phyloP scores from a whole-genome alignment of 805 yeast species.

The Maudiozyma pseudohumilis region DNA sequence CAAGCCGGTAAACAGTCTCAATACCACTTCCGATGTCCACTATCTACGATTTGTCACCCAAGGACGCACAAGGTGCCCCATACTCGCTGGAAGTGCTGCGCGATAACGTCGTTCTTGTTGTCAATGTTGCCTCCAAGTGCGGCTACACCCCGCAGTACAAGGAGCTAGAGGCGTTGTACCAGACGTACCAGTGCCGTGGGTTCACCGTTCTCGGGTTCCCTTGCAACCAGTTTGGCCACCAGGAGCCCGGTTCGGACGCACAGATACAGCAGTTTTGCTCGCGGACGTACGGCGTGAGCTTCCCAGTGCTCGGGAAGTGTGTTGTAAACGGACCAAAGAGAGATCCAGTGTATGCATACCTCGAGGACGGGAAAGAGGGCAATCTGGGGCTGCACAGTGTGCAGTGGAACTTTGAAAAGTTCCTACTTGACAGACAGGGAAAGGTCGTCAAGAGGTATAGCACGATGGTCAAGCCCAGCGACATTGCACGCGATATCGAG shows the following conservation, averaged over 20 bases:
- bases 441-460: constrained; percentile 50
- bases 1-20: too few relatives aligned
- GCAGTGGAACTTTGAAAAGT: constrained; percentile 77
- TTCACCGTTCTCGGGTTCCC: constrained; percentile 76
- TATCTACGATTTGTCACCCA: constrained; percentile 1
- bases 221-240: constrained; percentile 79
- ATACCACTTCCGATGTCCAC: too few relatives aligned
- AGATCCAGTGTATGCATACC: constrained; percentile 69
- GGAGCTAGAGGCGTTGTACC: constrained; percentile 59
- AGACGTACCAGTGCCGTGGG: constrained; percentile 52
- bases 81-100: constrained; percentile 51
- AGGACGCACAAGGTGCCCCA: constrained; percentile 34
- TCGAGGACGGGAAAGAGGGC: constrained; percentile 56
- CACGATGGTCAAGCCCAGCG: constrained; percentile 60
- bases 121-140: constrained; percentile 85
- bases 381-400: constrained; percentile 60
- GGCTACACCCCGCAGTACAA: constrained; percentile 69
- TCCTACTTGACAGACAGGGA: constrained; percentile 46
- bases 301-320: constrained; percentile 78
- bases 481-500: constrained; percentile 50
- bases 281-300: constrained; percentile 77
- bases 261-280: constrained; percentile 68
- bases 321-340: constrained; percentile 81
- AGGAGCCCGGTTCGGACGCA: constrained; percentile 63
- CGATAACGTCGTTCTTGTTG: constrained; percentile 77